A percentile compares a stretch with the other conserved stretches of the same genome.
Conservation (phyloP, 78 protist genomes). For the Protostelium mycophagum region DNA sequence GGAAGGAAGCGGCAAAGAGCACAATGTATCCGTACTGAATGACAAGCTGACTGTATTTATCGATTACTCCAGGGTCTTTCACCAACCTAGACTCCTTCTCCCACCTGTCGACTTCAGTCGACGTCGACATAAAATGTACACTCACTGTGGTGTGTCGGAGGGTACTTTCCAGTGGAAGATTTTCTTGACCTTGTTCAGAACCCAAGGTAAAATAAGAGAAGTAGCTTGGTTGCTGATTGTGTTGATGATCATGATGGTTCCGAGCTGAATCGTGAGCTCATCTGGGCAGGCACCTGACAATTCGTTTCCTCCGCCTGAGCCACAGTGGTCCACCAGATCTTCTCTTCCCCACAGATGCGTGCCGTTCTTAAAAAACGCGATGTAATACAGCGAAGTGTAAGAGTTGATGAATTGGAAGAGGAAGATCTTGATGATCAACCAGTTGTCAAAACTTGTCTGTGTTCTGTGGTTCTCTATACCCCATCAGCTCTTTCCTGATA, state of each 20-base stretch:
- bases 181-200: not conserved
- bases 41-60: conserved; percentile 6
- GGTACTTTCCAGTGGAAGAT: not conserved
- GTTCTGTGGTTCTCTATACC: conserved; percentile 59
- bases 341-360: not conserved
- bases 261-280: conserved; percentile 25
- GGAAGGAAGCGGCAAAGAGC: conserved; percentile 52
- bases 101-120: not conserved
- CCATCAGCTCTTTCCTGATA: not conserved
- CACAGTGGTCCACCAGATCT: not conserved
- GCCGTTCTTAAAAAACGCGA: conserved; percentile 41
- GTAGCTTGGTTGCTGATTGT: not conserved
- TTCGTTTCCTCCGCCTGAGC: not conserved
- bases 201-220: not conserved
- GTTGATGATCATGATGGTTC: not conserved
- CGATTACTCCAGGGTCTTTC: conserved; percentile 4
- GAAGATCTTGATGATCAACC: conserved; percentile 33
- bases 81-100: not conserved
- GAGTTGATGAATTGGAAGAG: conserved; percentile 62
- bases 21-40: conserved; percentile 40
- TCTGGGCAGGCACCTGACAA: not conserved
- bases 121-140: not conserved
- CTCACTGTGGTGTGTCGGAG: not conserved
- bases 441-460: conserved; percentile 18
- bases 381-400: conserved; percentile 38